These are phyloP conservation scores for Seminavis robusta DNA, from an alignment of 108 stramenopile genomes.

Conservation along the genomic window DNA sequence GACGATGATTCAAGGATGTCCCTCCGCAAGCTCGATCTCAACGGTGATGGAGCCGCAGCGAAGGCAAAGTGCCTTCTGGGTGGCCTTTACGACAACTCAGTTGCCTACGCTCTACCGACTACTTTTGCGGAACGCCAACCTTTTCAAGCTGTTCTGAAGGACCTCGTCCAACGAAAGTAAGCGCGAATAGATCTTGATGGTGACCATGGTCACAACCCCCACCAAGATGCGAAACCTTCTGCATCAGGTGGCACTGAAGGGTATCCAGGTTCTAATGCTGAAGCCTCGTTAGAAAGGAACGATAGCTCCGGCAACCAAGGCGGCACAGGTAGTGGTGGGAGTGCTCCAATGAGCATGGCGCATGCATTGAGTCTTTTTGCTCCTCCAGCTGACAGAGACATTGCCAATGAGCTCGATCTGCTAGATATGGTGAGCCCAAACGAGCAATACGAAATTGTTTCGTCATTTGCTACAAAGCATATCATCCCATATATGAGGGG, in stretches of 20 bases:
- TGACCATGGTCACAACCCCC: not conserved
- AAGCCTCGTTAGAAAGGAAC: not conserved
- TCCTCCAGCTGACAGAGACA: slow-evolving; percentile 7
- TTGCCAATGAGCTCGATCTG: slow-evolving; percentile 9
- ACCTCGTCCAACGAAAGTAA: too few species aligned
- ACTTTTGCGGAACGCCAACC: slow-evolving; percentile 10
- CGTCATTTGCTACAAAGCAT: slow-evolving; percentile 4
- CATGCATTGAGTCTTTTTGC: slow-evolving; percentile 8
- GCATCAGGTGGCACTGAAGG: not conserved
- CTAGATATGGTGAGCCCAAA: slow-evolving; percentile 11
- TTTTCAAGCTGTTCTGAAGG: too few species aligned
- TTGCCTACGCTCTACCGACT: slow-evolving; percentile 2
- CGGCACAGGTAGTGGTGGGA: not conserved
- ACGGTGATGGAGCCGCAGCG: not conserved
- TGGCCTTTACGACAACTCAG: slow-evolving; percentile 3
- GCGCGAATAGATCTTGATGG: not conserved
- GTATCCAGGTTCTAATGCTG: not conserved
- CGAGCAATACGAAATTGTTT: slow-evolving; percentile 14
- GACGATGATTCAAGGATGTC: not conserved
- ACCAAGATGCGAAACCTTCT: not conserved
- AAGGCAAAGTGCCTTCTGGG: slow-evolving; percentile 8
- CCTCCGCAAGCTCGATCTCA: slow-evolving; percentile 6
- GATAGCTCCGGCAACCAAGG: not conserved
- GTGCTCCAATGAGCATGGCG: not conserved
- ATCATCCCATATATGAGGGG: slow-evolving; percentile 7